Evolutionary conservation across 495 filamentous ascomycete species (phyloP).

Genomic region (Eremomyces bilateralis): DNA sequence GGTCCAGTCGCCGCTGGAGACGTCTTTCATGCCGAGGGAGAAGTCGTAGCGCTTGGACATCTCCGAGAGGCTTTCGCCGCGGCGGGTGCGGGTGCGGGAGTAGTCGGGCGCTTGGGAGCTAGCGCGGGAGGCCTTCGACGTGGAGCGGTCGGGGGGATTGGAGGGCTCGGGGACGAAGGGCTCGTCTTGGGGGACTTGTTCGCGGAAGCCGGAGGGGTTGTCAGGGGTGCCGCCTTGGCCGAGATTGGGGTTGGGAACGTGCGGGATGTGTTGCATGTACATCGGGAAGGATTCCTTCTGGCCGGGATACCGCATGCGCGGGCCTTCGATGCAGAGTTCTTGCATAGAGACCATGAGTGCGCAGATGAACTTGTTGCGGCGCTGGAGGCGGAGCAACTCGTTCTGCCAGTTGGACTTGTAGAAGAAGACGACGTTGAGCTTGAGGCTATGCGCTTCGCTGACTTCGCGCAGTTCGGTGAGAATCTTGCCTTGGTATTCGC

Average conservation of each 20-base stretch:
- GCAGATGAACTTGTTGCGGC: conserved; percentile 88
- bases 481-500: conserved; percentile 78
- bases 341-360: conserved; percentile 74
- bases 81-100: conserved; percentile 26
- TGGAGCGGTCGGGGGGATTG: background rate
- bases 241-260: conserved; percentile 18
- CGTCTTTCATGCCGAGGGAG: conserved; percentile 43
- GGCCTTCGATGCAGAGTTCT: conserved; percentile 76
- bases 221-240: conserved; percentile 19
- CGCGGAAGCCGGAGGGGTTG: conserved; percentile 11
- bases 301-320: conserved; percentile 53
- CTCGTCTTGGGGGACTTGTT: conserved; percentile 1
- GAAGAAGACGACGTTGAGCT: conserved; percentile 89
- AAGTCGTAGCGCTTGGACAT: conserved; percentile 53
- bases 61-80: conserved; percentile 29
- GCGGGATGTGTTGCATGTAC: conserved; percentile 30
- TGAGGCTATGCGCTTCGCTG: conserved; percentile 47
- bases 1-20: conserved; percentile 36
- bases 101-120: background rate
- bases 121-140: background rate
- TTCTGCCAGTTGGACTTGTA: conserved; percentile 94
- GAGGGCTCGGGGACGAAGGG: background rate
- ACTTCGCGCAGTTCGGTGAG: conserved; percentile 63
- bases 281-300: conserved; percentile 34
- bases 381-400: conserved; percentile 68